Base-by-base conservation (phyloP, 1,284 basidiomycete genomes). In the Coniferiporia weirii region DNA sequence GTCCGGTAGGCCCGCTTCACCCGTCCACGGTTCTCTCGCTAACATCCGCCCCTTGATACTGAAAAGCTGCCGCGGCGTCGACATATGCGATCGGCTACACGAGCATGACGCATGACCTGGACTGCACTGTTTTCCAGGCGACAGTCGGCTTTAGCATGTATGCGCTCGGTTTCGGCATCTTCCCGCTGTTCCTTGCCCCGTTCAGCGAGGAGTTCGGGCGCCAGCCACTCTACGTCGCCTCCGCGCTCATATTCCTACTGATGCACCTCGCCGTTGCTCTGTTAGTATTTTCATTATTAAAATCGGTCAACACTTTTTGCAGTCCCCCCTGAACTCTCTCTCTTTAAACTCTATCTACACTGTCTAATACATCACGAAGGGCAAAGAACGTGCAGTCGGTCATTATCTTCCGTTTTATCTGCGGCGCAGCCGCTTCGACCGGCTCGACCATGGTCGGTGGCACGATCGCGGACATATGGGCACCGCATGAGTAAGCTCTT, bases 191-290 rank as follows among this genome's bases (percentile, higher is more conserved):
- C 2, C 78, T 86, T 0, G 84, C 88, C 0, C 86, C 89, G 0
- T 80, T 91, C 62, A 87, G 85, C 61, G 90, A 92, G 68, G 90
- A 92, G 66, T 83, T 90, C 63, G 90, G 90, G 0, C 72, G 90
- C 40, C 81, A 80, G 54, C 85, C 85, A 27, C 71, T 91, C 13
- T 92, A 91, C 66, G 69, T 89, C 43, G 76, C 72, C 47, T 84
- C 81, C 12, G 76, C 72, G 7, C 65, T 83, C 56, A 76, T 80
- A 3, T 87, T 86, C 67, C 71, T 79, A 57, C 62, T 83, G n/a
- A 81, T 84, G 74, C 82, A 82, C 66, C 64, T 88, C 48, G 79
- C 82, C 71, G 73, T 83, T 47, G 83, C 81, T 13, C 66, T 83
- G 88, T 89, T 66, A 70, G 84, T 77, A 13, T 46, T n/a, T 47